A percentile compares a stretch with the other conserved stretches of the same genome.
Conservation (phyloP, 306 rosid species). For the Castanea mollissima region DNA sequence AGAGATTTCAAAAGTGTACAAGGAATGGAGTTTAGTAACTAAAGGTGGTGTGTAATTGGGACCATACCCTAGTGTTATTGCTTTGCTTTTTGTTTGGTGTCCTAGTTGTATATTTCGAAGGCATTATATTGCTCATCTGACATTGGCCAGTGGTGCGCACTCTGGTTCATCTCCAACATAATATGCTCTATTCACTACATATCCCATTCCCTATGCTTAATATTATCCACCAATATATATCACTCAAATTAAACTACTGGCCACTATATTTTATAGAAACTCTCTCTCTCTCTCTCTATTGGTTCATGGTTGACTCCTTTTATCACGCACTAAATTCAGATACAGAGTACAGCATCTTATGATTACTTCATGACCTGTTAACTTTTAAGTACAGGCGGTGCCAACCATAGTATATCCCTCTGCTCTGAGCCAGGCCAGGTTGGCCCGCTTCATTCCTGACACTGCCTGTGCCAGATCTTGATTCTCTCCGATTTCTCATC, state of each 20-base stretch:
- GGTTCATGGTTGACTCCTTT: not conserved
- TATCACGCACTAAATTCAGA: not conserved
- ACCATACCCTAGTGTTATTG: not conserved
- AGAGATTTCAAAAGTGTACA: not conserved
- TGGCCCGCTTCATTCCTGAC: no score
- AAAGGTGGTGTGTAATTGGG: not conserved
- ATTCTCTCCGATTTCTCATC: no score
- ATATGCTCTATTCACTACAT: not conserved
- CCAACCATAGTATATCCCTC: not conserved
- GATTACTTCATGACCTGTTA: not conserved
- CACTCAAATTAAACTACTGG: not conserved
- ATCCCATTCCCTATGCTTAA: not conserved
- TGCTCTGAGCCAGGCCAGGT: no score
- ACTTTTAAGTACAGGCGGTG: not conserved
- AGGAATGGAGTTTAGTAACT: not conserved
- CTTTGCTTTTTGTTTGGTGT: not conserved
- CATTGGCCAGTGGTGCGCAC: slow-evolving; percentile 11
- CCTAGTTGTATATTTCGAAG: not conserved
- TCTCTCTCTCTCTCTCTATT: not conserved
- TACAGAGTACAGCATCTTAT: not conserved
- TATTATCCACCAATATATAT: slow-evolving; percentile 7
- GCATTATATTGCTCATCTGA: not conserved
- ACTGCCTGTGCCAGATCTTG: no score
- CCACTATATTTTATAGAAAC: not conserved
- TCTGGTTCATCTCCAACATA: not conserved